These are phyloP conservation scores for Coix lacrymajobi DNA, from an alignment of 176 grass and related monocot species.

Conservation along the genomic window DNA sequence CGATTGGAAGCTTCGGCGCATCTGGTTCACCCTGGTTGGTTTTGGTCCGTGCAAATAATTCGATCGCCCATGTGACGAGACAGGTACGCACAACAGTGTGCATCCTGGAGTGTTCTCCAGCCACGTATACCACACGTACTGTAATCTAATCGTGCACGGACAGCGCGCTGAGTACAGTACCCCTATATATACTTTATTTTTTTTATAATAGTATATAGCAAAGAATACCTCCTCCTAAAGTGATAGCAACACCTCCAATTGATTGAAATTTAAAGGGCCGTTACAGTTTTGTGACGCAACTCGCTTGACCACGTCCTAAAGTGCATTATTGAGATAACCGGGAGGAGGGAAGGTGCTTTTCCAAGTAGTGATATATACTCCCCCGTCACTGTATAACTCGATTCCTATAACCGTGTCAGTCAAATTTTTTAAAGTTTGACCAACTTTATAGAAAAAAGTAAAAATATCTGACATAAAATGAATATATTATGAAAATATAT, in stretches of 20 bases:
- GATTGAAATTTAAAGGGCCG: not conserved
- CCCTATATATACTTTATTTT: not conserved
- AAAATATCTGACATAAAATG: no score
- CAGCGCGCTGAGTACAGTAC: not conserved
- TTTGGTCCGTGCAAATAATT: constrained; percentile 11
- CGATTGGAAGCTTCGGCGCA: constrained; percentile 25
- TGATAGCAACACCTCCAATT: not conserved
- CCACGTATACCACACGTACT: not conserved
- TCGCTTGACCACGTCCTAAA: not conserved
- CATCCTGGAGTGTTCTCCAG: not conserved
- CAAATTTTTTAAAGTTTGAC: no score
- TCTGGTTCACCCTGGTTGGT: not conserved
- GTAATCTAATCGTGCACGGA: not conserved
- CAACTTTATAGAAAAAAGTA: no score
- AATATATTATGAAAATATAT: no score
- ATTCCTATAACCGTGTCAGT: no score
- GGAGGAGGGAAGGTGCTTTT: not conserved
- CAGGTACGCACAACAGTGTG: not conserved
- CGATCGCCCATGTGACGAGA: constrained; percentile 22
- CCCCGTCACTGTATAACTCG: no score
- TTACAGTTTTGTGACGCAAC: not conserved
- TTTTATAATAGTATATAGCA: no score
- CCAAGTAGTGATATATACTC: no score
- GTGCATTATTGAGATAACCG: not conserved
- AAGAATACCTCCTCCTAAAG: not conserved